Percentiles rank a stretch among this genome's conserved stretches.
These are phyloP conservation scores for Fragilariopsis cylindrus DNA, from an alignment of 108 stramenopile genomes.

Conservation along the genomic window DNA sequence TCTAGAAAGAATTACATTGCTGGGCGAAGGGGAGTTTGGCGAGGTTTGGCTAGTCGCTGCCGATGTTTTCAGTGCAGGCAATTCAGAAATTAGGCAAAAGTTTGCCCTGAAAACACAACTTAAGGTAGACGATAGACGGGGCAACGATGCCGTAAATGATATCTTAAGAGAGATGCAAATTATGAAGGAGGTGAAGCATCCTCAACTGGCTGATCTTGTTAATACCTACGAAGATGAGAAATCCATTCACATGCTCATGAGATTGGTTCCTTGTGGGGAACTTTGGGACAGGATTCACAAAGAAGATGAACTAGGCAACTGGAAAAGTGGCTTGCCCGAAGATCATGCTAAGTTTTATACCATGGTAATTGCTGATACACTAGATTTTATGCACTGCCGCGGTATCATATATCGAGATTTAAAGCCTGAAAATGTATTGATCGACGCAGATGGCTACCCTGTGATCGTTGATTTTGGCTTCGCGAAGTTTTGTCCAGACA, in stretches of 20 bases:
- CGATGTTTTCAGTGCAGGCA: conserved; percentile 55
- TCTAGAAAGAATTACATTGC: conserved; percentile 58
- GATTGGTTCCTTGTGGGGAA: conserved; percentile 82
- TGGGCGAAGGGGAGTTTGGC: conserved; percentile 87
- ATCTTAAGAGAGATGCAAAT: conserved; percentile 83
- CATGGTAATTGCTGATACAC: conserved; percentile 74
- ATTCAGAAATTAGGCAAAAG: conserved; percentile 53
- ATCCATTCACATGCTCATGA: conserved; percentile 64
- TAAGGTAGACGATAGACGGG: conserved; percentile 12
- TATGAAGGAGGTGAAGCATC: conserved; percentile 84
- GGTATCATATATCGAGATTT: conserved; percentile 92
- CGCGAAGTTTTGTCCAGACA: conserved; percentile 73
- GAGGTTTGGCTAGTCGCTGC: conserved; percentile 73
- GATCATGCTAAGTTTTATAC: conserved; percentile 64
- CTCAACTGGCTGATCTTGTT: conserved; percentile 89
- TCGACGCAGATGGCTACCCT: conserved; percentile 77
- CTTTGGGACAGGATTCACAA: conserved; percentile 74
- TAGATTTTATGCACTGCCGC: conserved; percentile 86
- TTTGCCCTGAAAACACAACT: conserved; percentile 87
- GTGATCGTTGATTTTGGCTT: conserved; percentile 91
- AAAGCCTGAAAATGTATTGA: conserved; percentile 86
- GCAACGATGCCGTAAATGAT: conserved; percentile 52
- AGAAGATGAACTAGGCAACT: conserved; percentile 47
- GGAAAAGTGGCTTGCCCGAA: conserved; percentile 63
- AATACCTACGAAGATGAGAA: conserved; percentile 82